phyloP scores from a whole-genome alignment of 345 rosid genomes.

The Aegle marmelos region DNA sequence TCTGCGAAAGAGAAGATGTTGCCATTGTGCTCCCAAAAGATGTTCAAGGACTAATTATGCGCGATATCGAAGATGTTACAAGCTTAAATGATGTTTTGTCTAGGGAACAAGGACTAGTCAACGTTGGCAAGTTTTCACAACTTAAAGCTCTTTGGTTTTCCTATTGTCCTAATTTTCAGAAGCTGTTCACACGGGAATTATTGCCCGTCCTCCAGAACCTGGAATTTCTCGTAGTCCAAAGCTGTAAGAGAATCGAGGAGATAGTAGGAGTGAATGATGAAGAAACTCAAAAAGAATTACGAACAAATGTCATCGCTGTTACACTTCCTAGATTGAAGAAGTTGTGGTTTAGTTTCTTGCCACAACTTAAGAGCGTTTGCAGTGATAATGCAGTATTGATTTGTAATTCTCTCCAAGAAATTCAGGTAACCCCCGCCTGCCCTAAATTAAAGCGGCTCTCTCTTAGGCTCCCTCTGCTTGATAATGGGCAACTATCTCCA shows the following conservation, averaged over 20 bases:
- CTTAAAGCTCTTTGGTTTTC: background rate
- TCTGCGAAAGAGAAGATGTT: background rate
- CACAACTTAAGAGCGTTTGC: background rate
- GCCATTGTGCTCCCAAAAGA: background rate
- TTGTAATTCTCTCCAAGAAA: conserved; percentile 3
- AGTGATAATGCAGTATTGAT: background rate
- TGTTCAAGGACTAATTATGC: background rate
- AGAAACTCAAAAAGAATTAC: background rate
- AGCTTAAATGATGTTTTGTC: background rate
- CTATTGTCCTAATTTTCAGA: background rate
- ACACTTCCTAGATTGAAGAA: background rate
- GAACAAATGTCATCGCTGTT: no score
- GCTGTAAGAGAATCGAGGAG: background rate
- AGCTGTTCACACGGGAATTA: no score
- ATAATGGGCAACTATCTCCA: background rate
- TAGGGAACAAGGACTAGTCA: background rate
- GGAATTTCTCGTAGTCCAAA: no score
- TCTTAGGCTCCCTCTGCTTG: background rate
- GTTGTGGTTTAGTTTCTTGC: background rate
- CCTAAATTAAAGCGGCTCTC: background rate
- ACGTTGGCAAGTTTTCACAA: background rate
- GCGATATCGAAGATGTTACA: background rate
- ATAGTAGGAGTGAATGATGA: background rate
- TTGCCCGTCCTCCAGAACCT: no score
- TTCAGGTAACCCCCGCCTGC: background rate